phyloP scores from a whole-genome alignment of 495 filamentous ascomycete species.

The Amniculicola lignicola region DNA sequence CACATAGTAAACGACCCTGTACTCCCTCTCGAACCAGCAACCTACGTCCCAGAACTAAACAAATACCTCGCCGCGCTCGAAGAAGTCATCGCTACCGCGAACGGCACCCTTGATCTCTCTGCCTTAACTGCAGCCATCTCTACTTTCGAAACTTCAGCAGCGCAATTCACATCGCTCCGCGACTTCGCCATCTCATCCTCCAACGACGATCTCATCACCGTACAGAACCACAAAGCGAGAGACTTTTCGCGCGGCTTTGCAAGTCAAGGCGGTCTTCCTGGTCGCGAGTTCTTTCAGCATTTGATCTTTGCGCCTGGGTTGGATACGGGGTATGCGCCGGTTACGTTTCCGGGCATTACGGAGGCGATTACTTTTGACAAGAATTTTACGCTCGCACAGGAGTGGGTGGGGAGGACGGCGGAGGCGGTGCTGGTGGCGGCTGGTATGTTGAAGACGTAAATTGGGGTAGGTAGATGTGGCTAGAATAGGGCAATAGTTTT shows the following conservation, averaged over 20 bases:
- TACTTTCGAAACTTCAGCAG: constrained; percentile 15
- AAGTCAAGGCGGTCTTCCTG: constrained; percentile 28
- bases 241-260: constrained; percentile 31
- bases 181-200: constrained; percentile 6
- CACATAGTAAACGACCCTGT: constrained; percentile 38
- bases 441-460: constrained; percentile 27
- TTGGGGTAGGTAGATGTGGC: too few relatives aligned
- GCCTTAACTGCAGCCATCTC: constrained; percentile 13
- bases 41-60: constrained; percentile 19
- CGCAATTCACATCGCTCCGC: constrained; percentile 19
- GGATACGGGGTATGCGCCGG: constrained; percentile 34
- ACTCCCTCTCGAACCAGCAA: constrained; percentile 38
- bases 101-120: constrained; percentile 23
- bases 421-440: constrained; percentile 27
- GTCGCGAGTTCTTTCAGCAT: constrained; percentile 28
- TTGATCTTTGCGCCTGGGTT: constrained; percentile 30
- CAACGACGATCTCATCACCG: constrained; percentile 24
- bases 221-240: constrained; percentile 28
- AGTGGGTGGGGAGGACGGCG: constrained; percentile 31
- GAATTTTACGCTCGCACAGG: constrained; percentile 24
- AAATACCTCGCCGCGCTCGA: constrained; percentile 19
- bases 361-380: constrained; percentile 18
- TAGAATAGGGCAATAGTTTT: too few relatives aligned
- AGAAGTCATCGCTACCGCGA: background rate
- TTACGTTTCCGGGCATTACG: constrained; percentile 30